phyloP scores from a whole-genome alignment of 352 stramenopile genomes.

The Pythium rhizo-oryzae region DNA sequence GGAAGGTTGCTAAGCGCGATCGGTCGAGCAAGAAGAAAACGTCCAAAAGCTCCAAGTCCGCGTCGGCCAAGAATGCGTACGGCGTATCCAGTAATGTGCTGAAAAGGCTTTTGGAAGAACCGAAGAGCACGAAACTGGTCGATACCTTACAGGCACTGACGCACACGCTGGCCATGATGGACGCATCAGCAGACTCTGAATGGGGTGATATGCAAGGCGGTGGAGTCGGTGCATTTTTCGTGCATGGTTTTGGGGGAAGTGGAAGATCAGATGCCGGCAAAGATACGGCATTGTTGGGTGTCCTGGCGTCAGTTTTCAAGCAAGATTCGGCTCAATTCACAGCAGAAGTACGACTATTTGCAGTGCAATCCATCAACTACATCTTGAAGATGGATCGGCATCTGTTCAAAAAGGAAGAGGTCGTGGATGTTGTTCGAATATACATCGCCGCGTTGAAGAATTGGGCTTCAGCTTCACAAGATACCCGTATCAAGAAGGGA shows the following conservation, averaged over 20 bases:
- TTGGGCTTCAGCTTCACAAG: slow-evolving; percentile 27
- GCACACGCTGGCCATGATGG: slow-evolving; percentile 85
- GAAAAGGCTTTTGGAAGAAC: slow-evolving; percentile 52
- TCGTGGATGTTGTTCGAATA: slow-evolving; percentile 50
- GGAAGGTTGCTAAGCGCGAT: slow-evolving; percentile 31
- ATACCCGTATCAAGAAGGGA: not conserved
- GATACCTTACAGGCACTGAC: slow-evolving; percentile 80
- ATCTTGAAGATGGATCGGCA: slow-evolving; percentile 82
- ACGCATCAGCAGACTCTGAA: slow-evolving; percentile 75
- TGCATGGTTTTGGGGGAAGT: slow-evolving; percentile 51
- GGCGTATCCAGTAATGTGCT: slow-evolving; percentile 70
- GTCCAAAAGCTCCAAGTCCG: slow-evolving; percentile 23
- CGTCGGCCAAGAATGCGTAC: slow-evolving; percentile 46
- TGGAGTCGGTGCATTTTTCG: slow-evolving; percentile 47
- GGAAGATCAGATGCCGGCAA: slow-evolving; percentile 38
- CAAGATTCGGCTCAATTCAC: slow-evolving; percentile 40
- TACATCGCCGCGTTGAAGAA: slow-evolving; percentile 55
- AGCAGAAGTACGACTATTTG: slow-evolving; percentile 55
- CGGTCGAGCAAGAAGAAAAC: slow-evolving; percentile 43
- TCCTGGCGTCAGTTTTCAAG: slow-evolving; percentile 58
- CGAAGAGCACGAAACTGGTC: slow-evolving; percentile 49
- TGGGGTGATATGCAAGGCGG: slow-evolving; percentile 53
- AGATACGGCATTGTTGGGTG: slow-evolving; percentile 58
- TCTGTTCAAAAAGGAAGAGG: slow-evolving; percentile 50
- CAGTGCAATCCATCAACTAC: slow-evolving; percentile 86